Base-by-base conservation (phyloP, 345 rosid genomes). In the Hirschfeldia incana region DNA sequence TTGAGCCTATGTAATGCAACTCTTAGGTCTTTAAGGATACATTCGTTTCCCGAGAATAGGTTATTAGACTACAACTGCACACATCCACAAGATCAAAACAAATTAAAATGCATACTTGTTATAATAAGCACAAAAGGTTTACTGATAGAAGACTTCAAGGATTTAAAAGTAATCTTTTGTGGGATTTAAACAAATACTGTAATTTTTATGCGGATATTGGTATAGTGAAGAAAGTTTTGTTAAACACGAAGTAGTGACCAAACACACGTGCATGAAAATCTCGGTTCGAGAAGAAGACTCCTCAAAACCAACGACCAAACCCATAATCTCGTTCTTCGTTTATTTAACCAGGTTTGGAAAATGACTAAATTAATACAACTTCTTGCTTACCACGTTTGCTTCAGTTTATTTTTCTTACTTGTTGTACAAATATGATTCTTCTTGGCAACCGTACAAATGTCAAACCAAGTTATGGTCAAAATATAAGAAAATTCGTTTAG, bases 241-340 rank as follows among this genome's bases (percentile, higher is more conserved):
- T 80, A 80, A 76, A 76, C 83, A 80, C 83, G 80, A 80, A 75
- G 83, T 76, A 80, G 83, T 80, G 76, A 76, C 77, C 80, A 76
- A 75, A 76, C 83, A 73, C 80, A 80, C 83, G 83, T 80, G 83
- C 83, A 80, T 76, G 83, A 70, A 80, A 21, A 65, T 59, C 80
- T 80, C 69, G 76, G 77, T 76, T 80, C 83, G 76, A 80, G 80
- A 76, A 70, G 69, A 70, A 80, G 83, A 76, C 80, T 80, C 83
- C 57, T 68, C 57, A 51, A 49, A 51, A 51, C 57, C 57, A 51
- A 51, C 57, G 57, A 51, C 67, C 76, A 69, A 55, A 79, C 51
- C 67, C 70, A 75, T 75, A 80, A 70, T 65, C 72, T 80, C 71
- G 80, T 63, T 58, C 59, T 70, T 71, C 80, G 80, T 70, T 80